Evolutionary conservation across 202 grass and related monocot genomes (phyloP), one percentile per base, ranked within the genome.

Genomic region (Saccharum hybrid): DNA sequence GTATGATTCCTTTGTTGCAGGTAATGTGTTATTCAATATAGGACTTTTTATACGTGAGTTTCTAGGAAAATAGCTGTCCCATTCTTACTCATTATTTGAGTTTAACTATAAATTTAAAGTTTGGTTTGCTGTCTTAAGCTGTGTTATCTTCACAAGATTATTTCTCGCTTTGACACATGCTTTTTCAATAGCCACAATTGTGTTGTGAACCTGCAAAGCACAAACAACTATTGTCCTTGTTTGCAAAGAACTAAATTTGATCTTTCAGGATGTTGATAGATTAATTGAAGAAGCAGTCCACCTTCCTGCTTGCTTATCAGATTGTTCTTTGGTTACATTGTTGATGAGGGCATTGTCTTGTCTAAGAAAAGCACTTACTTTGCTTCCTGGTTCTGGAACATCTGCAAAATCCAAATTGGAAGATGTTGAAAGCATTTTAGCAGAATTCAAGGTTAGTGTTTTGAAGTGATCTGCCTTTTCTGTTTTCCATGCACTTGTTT

Each of bases 221-320:
- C 70, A 70, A 63, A 8, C 37, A 45, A 40, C 41, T 91, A 14
- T 36, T 23, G 13, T 68, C 7, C 21, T 76, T 52, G 64, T 14
- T 3, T 31, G 52, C 30, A 39, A 54, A 40, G 21, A 88, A 59
- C 63, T 78, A 84, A 82, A 74, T 76, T 79, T 82, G 60, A 75
- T 21, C 51, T 80, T 83, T 76, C 86, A 97, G 94, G 92, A 94
- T 79, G 88, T 93, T 81, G 94, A 51, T 87, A 84, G 66, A 88
- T 88, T 88, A 91, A 77, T 91, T 76, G 82, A 88, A 86, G 92
- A 86, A 84, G 81, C 70, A 56, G 82, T 81, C 48, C 72, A 76
- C 70, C 79, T 89, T 85, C 48, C 88, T 41, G 76, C 63, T 30
- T 75, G 75, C 7, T 86, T 86, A 49, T 82, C 23, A 54, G 81